These are phyloP conservation scores for Physocladia obscura DNA, from an alignment of 192 early-diverging fungal species.

Conservation along the genomic window DNA sequence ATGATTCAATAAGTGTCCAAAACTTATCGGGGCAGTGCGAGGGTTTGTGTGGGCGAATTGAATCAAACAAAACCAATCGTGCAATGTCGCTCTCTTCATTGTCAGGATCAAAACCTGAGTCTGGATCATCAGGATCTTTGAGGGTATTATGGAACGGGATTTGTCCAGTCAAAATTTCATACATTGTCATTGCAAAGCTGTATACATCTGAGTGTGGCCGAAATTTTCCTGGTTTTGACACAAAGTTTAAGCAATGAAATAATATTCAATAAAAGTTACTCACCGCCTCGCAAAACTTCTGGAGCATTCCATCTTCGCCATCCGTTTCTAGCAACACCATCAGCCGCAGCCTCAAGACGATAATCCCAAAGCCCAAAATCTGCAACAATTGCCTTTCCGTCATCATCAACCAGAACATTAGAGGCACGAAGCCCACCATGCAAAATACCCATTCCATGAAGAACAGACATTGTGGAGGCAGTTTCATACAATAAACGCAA, in stretches of 20 bases:
- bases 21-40: constrained; percentile 28
- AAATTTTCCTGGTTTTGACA: constrained; percentile 1
- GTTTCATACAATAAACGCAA: constrained; percentile 32
- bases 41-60: constrained; percentile 11
- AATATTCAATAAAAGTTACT: background rate
- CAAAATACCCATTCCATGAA: constrained; percentile 29
- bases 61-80: constrained; percentile 23
- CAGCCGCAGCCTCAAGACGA: constrained; percentile 5
- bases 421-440: constrained; percentile 29
- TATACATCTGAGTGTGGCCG: constrained; percentile 29
- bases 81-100: constrained; percentile 26
- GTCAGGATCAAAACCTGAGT: constrained; percentile 21
- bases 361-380: constrained; percentile 30
- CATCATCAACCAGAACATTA: constrained; percentile 34
- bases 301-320: constrained; percentile 30
- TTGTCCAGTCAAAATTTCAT: constrained; percentile 30
- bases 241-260: background rate
- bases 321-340: constrained; percentile 11
- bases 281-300: constrained; percentile 27
- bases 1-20: constrained; percentile 23
- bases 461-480: constrained; percentile 25
- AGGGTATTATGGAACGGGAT: constrained; percentile 23
- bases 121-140: constrained; percentile 27
- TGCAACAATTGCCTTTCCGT: constrained; percentile 16
- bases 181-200: constrained; percentile 35